Base-by-base conservation (phyloP, 1,139 yeast species). In the Hyphopichia burtonii region DNA sequence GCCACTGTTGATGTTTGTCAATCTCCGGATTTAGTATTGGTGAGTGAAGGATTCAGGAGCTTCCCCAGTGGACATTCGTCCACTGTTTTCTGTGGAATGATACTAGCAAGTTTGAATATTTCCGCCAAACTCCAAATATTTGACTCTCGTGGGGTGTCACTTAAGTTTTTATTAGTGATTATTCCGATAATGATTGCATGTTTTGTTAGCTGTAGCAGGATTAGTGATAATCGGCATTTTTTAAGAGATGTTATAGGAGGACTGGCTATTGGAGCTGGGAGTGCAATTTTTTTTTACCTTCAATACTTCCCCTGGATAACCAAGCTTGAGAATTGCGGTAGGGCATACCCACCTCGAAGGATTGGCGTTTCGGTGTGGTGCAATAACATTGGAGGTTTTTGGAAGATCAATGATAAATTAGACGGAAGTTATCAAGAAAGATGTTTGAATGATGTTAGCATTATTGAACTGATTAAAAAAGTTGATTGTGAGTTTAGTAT, bases 31-130 rank as follows among this genome's bases (percentile, higher is more conserved):
- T 35, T 53, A 9, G 43, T 47, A n/a, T 39, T 68, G 7, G 44
- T 76, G 0, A 56, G 59, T 42, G 80, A 76, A 55, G 82, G 81
- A 0, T 71, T 76, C 45, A 61, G 79, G 46, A 63, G 76, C 3
- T 76, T 76, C 47, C 81, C 82, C 1, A 74, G 80, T 41, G 81
- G 80, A 1, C 81, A 76, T 49, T 65, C 76, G 42, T 65, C 80
- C 1, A 71, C 79, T 0, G 63, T 75, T 2, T 76, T 75, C 50
- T 59, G 78, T 23, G 66, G 78, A 0, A 65, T 73, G 53, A 63
- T 71, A 1, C 55, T 72, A 15, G 56, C 68, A 8, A 56, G 68
- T 31, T 58, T 73, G 28, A 64, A 71, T 50, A 50, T 66, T n/a
- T 54, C 71, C 2, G 71, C 71, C 0, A 65, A 65, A 42, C 49